Evolutionary conservation across 768 basidiomycete species (phyloP), one percentile per base, ranked within the genome.

Genomic region (Mycena polygramma): DNA sequence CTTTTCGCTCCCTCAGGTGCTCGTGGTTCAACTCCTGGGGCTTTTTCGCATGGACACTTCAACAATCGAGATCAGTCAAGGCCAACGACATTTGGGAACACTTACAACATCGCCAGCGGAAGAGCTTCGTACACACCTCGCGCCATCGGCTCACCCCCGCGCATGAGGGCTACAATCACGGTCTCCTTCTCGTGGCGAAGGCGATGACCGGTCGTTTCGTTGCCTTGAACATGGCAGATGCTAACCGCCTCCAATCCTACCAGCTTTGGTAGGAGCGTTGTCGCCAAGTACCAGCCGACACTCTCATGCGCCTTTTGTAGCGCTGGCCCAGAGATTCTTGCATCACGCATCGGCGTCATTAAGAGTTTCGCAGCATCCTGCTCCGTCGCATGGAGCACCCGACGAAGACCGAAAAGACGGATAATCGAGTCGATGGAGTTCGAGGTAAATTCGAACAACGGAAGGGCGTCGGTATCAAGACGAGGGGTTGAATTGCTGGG

Each of bases 91-190:
- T 26, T n/a, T 24, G 22, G 35, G 61, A 24, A 17, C 26, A 66
- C 73, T 71, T 53, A 74, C 73, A 76, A 77, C 76, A 72, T 75
- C 49, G 76, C 73, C 36, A 63, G 67, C 11, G 61, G 70, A 30
- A 77, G 52, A 48, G 68, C 75, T 13, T 63, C 65, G 59, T 61
- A 74, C 26, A 77, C 66, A 63, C 76, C 68, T 9, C 63, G 49
- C 35, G 76, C 77, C 75, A 78, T 74, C 19, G 75, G 75, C 68
- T 76, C 77, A 26, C 75, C 75, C 17, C 76, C 77, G 51, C 75
- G 77, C 77, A 78, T 75, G 1, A 75, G 73, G 17, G 75, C 73
- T 52, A 75, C 71, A 55, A 75, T 75, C 49, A 66, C 41, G 13
- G 73, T 77, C 62, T 75, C 72, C 53, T 57, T 60, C 53, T 75